Evolutionary conservation across 192 early-diverging fungal species (phyloP).

Genomic region (Podila clonocystis): DNA sequence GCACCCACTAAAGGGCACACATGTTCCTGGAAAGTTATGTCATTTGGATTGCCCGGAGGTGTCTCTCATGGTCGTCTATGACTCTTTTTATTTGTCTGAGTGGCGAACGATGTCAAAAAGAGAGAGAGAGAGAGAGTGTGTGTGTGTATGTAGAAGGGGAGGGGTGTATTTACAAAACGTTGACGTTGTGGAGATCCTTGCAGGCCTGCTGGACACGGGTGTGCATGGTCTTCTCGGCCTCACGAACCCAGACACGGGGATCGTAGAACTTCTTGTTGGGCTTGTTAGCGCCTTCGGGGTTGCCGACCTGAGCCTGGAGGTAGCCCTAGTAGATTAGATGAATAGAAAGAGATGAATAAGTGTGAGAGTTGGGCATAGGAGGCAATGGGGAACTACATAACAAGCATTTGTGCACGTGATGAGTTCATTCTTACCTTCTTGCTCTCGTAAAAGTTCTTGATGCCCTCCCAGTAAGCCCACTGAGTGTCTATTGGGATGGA

Average conservation of each 20-base stretch:
- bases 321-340: constrained; percentile 74
- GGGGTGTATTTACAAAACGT: constrained; percentile 57
- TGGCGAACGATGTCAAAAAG: no score
- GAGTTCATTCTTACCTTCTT: constrained; percentile 16
- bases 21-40: no score
- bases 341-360: not conserved
- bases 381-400: not conserved
- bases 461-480: constrained; percentile 92
- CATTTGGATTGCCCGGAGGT: no score
- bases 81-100: no score
- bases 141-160: not conserved
- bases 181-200: constrained; percentile 78
- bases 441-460: constrained; percentile 71
- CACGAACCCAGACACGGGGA: constrained; percentile 90
- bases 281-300: constrained; percentile 92
- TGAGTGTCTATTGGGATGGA: constrained; percentile 71
- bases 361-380: not conserved
- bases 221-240: constrained; percentile 88
- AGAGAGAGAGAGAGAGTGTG: not conserved
- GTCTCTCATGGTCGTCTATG: no score
- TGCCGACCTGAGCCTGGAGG: constrained; percentile 90
- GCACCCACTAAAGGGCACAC: no score
- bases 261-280: constrained; percentile 99
- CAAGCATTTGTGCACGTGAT: not conserved
- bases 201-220: constrained; percentile 83